A percentile compares a stretch with the other conserved stretches of the same genome.
Evolutionary conservation across 768 basidiomycete genomes (phyloP).

Genomic region (Lentinula edodes): DNA sequence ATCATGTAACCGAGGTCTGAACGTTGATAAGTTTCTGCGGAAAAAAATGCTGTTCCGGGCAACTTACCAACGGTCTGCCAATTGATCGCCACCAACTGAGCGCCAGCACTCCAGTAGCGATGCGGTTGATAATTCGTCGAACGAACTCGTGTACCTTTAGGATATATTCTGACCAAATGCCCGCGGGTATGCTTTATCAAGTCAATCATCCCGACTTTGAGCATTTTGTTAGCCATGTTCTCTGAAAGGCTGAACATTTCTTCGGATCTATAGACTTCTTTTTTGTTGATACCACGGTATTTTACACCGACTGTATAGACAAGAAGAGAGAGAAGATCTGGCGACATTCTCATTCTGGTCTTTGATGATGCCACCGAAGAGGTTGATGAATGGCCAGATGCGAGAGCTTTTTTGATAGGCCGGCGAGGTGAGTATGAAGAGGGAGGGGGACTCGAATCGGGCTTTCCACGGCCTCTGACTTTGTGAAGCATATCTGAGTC

Average conservation of each 20-base stretch:
- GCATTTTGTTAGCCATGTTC: constrained; percentile 65
- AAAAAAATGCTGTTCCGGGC: neutral
- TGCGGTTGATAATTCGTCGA: constrained; percentile 89
- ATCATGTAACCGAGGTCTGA: constrained; percentile 86
- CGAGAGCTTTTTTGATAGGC: neutral
- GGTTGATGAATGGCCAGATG: neutral
- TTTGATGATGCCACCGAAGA: constrained; percentile 12
- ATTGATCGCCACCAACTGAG: constrained; percentile 90
- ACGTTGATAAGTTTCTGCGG: neutral
- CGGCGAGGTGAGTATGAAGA: constrained; percentile 1
- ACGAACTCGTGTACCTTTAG: constrained; percentile 72
- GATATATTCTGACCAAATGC: constrained; percentile 84
- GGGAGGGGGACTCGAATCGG: constrained; percentile 12
- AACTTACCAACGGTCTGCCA: constrained; percentile 92
- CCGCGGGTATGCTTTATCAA: constrained; percentile 82
- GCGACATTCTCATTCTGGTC: constrained; percentile 67
- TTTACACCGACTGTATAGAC: constrained; percentile 97
- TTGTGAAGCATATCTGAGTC: constrained; percentile 36
- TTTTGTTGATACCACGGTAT: constrained; percentile 85
- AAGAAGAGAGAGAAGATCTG: constrained; percentile 64
- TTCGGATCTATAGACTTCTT: constrained; percentile 77
- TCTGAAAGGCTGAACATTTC: constrained; percentile 95
- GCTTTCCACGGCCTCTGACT: constrained; percentile 28
- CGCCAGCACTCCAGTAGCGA: constrained; percentile 83
- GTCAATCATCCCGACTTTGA: constrained; percentile 59